Evolutionary conservation across 345 rosid genomes (phyloP), one percentile per base, ranked within the genome.

Genomic region (Kernera saxatilis): DNA sequence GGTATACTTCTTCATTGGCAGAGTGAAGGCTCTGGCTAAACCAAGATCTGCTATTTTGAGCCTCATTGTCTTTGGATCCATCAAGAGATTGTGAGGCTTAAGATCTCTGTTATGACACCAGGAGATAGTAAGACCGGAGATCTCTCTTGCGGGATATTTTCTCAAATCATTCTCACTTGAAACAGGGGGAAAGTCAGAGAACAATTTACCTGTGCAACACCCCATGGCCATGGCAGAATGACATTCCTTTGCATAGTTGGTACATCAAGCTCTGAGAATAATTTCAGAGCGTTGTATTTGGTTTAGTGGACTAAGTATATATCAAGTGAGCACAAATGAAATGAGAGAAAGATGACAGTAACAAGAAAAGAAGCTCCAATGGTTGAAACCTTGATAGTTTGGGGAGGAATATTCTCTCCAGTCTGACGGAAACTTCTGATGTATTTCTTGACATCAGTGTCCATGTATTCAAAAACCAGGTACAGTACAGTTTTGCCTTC

Each of bases 1-100:
- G 39, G 98, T 93, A 61, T 88, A 93, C 84, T 93, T 90, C 83
- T 90, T 93, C 36, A 93, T 86, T 3, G 98, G 98, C 39, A 93
- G 87, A n/a, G 97, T 91, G 70, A 85, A 87, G 21, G 92, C 82
- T 71, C 98, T 82, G 33, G 97, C 98, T 2, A 93, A 85, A 46
- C 97, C 98, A 45, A 91, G 94, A 85, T 93, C 98, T 1, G 98
- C 98, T n/a, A 93, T 93, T 54, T 93, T 93, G 40, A 90, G 98
- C 73, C 77, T 74, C 93, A 74, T 78, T 2, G 90, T 80, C 85
- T 88, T 87, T n/a, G 87, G 86, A 65, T 90, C 98, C 97, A 93
- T 87, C 80, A 93, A 80, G 44, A 93, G 89, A 84, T 93, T 93
- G 82, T 93, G 98, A 63, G 98, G 98, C 78, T 93, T 93, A 44